Base-by-base conservation (phyloP, 306 rosid genomes). In the Alnus glutinosa region DNA sequence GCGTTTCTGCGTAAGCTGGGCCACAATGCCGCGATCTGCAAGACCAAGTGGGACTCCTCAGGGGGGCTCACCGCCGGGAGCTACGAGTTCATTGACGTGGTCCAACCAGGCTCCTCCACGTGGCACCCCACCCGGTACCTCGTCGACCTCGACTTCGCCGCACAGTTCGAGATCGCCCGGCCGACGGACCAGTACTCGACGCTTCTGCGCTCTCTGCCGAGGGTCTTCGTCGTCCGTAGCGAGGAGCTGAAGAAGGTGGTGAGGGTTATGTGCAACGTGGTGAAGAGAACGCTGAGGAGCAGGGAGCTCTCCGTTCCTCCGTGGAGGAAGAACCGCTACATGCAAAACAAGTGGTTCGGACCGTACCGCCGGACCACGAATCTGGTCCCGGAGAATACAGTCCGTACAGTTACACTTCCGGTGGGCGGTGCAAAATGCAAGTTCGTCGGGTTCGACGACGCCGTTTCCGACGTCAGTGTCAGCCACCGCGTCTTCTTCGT, bases 21-120 rank as follows among this genome's bases (percentile, higher is more conserved):
- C 0, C 84, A 91, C 89, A 89, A 89, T 89, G 97, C 95, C 3
- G 98, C 93, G 70, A 77, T 91, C 9, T 94, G 98, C 79, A 94
- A 92, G 77, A 87, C 92, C 11, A 82, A 81, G 49, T 94, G 98
- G 98, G 85, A 82, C 1, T 80, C 90, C 13, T 71, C 91, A 18
- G 79, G 82, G 1, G 83, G 85, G 1, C 18, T 75, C 34, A 84
- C 92, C 2, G 84, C 90, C 23, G 98, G 97, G 0, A 77, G 18
- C 81, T 75, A 94, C 62, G 93, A 94, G 49, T 94, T 91, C 76
- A 86, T 94, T 66, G 98, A 94, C 75, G 93, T 88, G 67, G 74
- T 84, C 4, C 77, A 73, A 28, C 78, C 90, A 2, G 70, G 32
- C 8, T 16, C 71, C 32, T 71, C 80, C 70, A n/a, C 70, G 75